phyloP scores from a whole-genome alignment of 163 green algal species.

The Prototheca wickerhamii region DNA sequence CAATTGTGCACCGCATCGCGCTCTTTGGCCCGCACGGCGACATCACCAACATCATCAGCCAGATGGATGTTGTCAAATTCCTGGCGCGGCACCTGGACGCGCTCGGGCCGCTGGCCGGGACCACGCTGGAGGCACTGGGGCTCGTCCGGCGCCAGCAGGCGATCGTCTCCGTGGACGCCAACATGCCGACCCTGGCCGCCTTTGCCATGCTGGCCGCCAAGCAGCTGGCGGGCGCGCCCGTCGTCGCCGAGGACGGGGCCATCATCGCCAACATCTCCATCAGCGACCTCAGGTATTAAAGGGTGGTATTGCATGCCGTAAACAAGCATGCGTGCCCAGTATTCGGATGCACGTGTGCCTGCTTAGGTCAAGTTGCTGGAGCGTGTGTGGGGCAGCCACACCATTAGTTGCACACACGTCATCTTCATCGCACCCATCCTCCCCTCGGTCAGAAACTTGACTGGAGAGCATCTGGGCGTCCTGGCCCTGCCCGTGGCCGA shows the following conservation, averaged over 20 bases:
- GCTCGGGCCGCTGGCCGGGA: conserved; percentile 21
- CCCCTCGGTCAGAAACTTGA: conserved; percentile 40
- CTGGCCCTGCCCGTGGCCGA: conserved; percentile 75
- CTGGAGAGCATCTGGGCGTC: conserved; percentile 60
- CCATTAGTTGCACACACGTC: background rate
- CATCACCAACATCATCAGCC: conserved; percentile 62
- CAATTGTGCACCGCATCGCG: conserved; percentile 57
- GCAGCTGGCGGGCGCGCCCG: conserved; percentile 40
- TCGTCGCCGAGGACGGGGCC: conserved; percentile 41
- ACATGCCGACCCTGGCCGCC: conserved; percentile 41
- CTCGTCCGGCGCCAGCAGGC: conserved; percentile 13
- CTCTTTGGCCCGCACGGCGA: conserved; percentile 64
- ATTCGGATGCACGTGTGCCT: too few species aligned
- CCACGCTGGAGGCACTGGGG: conserved; percentile 26
- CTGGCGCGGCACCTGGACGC: conserved; percentile 28
- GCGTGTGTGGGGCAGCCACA: too few species aligned
- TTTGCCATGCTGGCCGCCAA: conserved; percentile 11
- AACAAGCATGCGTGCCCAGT: background rate
- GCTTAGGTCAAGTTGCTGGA: too few species aligned
- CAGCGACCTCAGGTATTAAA: conserved; percentile 40
- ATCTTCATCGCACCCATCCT: background rate
- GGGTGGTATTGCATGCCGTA: background rate
- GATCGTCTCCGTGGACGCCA: conserved; percentile 32
- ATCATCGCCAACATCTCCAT: conserved; percentile 64
- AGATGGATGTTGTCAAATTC: conserved; percentile 51